phyloP scores from a whole-genome alignment of 495 filamentous ascomycete genomes.

The Aspergillus bertholletiae region DNA sequence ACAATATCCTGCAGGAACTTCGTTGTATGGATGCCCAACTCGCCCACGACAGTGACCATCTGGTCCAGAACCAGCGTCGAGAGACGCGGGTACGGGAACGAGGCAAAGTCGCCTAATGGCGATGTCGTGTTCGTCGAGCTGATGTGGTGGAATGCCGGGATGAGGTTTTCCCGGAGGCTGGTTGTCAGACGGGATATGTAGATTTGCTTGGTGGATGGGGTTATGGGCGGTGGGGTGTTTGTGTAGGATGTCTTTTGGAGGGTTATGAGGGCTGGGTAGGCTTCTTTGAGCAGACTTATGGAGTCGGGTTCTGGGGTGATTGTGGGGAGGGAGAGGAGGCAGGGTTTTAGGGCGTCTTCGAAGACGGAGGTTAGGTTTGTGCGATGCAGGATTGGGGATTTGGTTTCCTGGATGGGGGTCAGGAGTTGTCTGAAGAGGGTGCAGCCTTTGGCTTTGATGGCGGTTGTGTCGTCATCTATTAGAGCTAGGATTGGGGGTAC shows the following conservation, averaged over 20 bases:
- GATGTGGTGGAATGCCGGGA: slow-evolving; percentile 46
- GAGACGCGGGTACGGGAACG: slow-evolving; percentile 39
- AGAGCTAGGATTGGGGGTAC: slow-evolving; percentile 81
- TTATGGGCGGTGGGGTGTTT: slow-evolving; percentile 1
- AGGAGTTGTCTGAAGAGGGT: slow-evolving; percentile 59
- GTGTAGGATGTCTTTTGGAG: slow-evolving; percentile 48
- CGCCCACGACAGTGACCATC: slow-evolving; percentile 47
- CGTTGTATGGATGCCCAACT: slow-evolving; percentile 64
- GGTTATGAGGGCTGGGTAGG: slow-evolving; percentile 63
- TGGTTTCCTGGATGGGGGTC: slow-evolving; percentile 45
- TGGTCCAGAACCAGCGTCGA: slow-evolving; percentile 56
- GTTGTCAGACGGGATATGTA: slow-evolving; percentile 22
- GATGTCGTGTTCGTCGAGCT: slow-evolving; percentile 37
- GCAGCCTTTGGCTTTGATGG: slow-evolving; percentile 60
- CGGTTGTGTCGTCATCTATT: slow-evolving; percentile 64
- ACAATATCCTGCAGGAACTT: slow-evolving; percentile 75
- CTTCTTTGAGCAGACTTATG: slow-evolving; percentile 56
- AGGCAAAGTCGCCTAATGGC: slow-evolving; percentile 43
- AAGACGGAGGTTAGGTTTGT: slow-evolving; percentile 80
- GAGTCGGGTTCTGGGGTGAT: slow-evolving; percentile 74
- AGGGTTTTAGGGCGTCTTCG: slow-evolving; percentile 71
- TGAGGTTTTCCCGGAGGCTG: slow-evolving; percentile 39
- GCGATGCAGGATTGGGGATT: slow-evolving; percentile 52
- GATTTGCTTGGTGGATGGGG: slow-evolving; percentile 11
- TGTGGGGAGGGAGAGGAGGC: slow-evolving; percentile 68